Base-by-base conservation (phyloP, 192 early-diverging fungal genomes). In the Coemansia sp. region DNA sequence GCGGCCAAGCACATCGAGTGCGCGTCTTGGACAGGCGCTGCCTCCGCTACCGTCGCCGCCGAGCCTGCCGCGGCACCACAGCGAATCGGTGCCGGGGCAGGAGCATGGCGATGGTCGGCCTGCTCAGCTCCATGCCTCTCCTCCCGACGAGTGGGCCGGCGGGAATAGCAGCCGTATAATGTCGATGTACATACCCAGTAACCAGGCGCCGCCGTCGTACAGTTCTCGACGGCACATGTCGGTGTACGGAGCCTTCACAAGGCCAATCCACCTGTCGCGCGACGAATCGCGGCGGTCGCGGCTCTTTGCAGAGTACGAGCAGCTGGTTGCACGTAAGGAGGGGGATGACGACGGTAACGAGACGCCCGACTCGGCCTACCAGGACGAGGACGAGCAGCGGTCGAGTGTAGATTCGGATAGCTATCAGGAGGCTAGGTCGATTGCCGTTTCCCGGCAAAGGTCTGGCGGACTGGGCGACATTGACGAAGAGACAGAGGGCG, bases 281-380 rank as follows among this genome's bases (percentile, higher is more conserved):
- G 68, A 72, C 49, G 68, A 72, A 26, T 22, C 56, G 19, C 61
- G 61, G 18, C 41, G 68, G 2, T 60, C 60, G 27, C 60, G 61
- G 14, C 45, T 72, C 26, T 72, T 72, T 53, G 61, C 61, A 7
- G 68, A 72, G 27, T 72, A 72, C 45, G 61, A 72, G 53, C 54
- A 53, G 21, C 61, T 72, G 40, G 45, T 72, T 3, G 61, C 44
- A 18, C 28, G 18, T 35, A 60, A 58, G 45, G 52, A 54, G 7
- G 44, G 52, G 9, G 56, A 56, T 12, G 61, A 60, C 0, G 56
- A 38, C 7, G 57, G 53, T 10, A 57, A 62, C 9, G n/a, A n/a
- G n/a, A n/a, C n/a, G n/a, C n/a, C n/a, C n/a, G n/a, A n/a, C n/a
- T n/a, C n/a, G n/a, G n/a, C n/a, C n/a, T n/a, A n/a, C n/a, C n/a